Conservation (phyloP, 2,329 filamentous ascomycete species). For the Colletotrichum lindemuthianum region DNA sequence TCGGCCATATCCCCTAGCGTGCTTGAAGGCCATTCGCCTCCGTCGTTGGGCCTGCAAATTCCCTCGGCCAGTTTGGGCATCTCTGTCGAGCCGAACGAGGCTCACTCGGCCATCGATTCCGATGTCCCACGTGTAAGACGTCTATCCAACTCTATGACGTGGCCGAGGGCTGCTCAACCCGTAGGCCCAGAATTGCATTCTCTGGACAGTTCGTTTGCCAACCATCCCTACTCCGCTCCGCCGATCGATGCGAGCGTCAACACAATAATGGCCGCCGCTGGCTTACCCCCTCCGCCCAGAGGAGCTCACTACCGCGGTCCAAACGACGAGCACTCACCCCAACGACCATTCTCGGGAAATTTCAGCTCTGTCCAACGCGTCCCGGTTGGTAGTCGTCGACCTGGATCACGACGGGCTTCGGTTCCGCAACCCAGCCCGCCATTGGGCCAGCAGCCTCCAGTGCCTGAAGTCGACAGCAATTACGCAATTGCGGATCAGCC, state of each 20-base stretch:
- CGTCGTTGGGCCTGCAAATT: conserved; percentile 44
- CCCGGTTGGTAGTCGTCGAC: conserved; percentile 48
- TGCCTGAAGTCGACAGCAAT: conserved; percentile 35
- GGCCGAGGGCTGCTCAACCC: conserved; percentile 53
- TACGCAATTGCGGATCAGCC: conserved; percentile 57
- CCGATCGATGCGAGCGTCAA: conserved; percentile 44
- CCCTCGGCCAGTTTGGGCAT: conserved; percentile 39
- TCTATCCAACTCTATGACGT: conserved; percentile 54
- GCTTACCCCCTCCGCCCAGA: conserved; percentile 50
- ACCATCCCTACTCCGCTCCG: conserved; percentile 55
- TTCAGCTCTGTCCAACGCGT: conserved; percentile 54
- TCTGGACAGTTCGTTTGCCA: conserved; percentile 25
- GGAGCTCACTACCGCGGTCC: conserved; percentile 53
- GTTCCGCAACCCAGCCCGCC: conserved; percentile 29
- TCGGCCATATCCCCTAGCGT: not conserved
- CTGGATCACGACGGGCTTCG: conserved; percentile 33
- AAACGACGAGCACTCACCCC: conserved; percentile 49
- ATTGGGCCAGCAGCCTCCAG: conserved; percentile 7
- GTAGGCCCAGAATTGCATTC: conserved; percentile 11
- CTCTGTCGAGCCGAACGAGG: conserved; percentile 5
- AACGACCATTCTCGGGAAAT: conserved; percentile 55
- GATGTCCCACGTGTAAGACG: conserved; percentile 40
- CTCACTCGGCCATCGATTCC: conserved; percentile 10
- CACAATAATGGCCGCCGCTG: conserved; percentile 46
- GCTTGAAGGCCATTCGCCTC: conserved; percentile 7